Percentiles rank a stretch among this genome's conserved stretches.
phyloP scores from a whole-genome alignment of 805 yeast species.

The Candida boleticola region DNA sequence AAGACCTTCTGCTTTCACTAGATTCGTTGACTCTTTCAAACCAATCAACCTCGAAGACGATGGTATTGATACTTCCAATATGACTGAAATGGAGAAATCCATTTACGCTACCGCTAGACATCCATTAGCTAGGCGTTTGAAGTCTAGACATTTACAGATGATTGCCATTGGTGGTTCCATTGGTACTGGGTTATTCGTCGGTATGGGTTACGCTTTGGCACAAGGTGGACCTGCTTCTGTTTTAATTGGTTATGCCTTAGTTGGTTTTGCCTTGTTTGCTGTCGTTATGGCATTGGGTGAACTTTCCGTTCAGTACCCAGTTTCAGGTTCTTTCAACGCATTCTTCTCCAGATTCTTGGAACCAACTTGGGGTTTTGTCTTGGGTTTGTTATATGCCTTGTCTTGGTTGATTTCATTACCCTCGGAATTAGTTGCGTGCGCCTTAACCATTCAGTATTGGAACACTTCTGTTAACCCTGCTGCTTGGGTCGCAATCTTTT shows the following conservation, averaged over 20 bases:
- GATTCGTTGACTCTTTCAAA: constrained; percentile 35
- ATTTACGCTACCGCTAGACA: constrained; percentile 41
- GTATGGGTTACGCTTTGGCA: constrained; percentile 42
- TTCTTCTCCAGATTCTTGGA: constrained; percentile 52
- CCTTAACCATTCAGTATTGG: constrained; percentile 37
- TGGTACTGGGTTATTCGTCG: constrained; percentile 60
- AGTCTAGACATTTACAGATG: constrained; percentile 55
- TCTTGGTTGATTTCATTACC: constrained; percentile 34
- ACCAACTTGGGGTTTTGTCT: constrained; percentile 55
- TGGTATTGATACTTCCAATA: constrained; percentile 38
- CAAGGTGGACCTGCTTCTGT: constrained; percentile 32
- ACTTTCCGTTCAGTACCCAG: constrained; percentile 51
- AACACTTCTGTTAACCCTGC: constrained; percentile 29
- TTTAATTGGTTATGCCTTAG: constrained; percentile 26
- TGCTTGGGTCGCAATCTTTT: constrained; percentile 38
- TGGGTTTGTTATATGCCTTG: constrained; percentile 37
- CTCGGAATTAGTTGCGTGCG: constrained; percentile 32
- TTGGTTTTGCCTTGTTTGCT: constrained; percentile 22
- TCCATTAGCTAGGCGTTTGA: constrained; percentile 44
- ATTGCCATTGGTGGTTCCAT: constrained; percentile 71
- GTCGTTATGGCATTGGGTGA: constrained; percentile 47
- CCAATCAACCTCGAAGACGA: constrained; percentile 37
- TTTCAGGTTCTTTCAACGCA: constrained; percentile 51
- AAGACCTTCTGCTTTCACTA: not conserved
- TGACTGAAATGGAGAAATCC: constrained; percentile 40